phyloP scores from a whole-genome alignment of 2,329 filamentous ascomycete genomes.

The Nigrograna mackinnonii region DNA sequence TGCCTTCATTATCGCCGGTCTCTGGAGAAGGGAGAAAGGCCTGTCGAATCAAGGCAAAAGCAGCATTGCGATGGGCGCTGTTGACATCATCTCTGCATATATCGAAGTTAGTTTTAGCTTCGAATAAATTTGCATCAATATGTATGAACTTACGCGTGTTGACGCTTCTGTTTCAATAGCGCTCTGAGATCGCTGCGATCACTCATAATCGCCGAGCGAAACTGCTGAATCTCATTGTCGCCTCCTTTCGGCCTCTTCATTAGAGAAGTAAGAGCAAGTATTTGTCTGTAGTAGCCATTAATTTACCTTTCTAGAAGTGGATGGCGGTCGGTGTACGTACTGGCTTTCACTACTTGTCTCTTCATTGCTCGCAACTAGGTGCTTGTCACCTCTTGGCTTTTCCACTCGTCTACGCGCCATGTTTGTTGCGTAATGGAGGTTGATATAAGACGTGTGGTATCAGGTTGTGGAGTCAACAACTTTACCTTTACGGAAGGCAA shows the following conservation, averaged over 20 bases:
- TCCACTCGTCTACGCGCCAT: constrained; percentile 5
- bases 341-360: constrained; percentile 24
- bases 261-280: constrained; percentile 18
- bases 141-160: constrained; percentile 21
- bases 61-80: no score
- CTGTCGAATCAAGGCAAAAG: no score
- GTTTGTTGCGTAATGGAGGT: neutral
- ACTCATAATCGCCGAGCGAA: constrained; percentile 18
- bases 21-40: no score
- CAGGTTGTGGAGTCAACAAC: no score
- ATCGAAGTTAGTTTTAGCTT: no score
- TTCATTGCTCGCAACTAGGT: no score
- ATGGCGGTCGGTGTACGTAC: constrained; percentile 13
- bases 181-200: constrained; percentile 18
- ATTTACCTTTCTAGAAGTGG: constrained; percentile 2
- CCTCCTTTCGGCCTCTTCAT: constrained; percentile 22
- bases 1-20: neutral
- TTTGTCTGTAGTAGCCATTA: constrained; percentile 15
- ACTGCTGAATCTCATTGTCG: constrained; percentile 23
- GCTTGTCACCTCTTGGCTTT: no score
- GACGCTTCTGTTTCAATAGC: constrained; percentile 19
- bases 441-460: no score
- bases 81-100: no score
- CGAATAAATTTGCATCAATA: neutral
- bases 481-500: no score